Evolutionary conservation across 768 basidiomycete species (phyloP).

Genomic region (Xerocomellus intermedius): DNA sequence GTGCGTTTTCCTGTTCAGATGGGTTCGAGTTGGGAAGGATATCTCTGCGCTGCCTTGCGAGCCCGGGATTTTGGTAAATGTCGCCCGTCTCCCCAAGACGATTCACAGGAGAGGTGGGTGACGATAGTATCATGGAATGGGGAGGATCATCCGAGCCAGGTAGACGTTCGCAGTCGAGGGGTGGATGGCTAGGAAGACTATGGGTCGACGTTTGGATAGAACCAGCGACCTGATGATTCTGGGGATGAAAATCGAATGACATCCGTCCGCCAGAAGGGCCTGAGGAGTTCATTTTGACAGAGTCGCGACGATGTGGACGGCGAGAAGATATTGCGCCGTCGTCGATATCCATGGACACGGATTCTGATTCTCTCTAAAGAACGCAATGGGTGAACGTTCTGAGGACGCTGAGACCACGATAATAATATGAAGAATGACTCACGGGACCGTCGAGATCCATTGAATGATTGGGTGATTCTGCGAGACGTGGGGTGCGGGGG

Average conservation of each 20-base stretch:
- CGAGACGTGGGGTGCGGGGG: neutral
- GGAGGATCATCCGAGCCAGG: neutral
- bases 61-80: neutral
- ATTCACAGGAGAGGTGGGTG: neutral
- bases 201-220: neutral
- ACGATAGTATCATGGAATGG: neutral
- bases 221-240: neutral
- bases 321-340: neutral
- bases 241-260: neutral
- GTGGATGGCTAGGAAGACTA: neutral
- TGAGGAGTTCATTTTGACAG: neutral
- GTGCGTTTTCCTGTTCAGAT: neutral
- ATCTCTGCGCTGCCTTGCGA: neutral
- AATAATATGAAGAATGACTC: conserved; percentile 3
- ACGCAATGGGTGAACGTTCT: neutral
- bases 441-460: conserved; percentile 19
- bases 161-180: neutral
- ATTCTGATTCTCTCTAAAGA: conserved; percentile 8
- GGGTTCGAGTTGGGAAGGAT: neutral
- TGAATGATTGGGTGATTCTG: neutral
- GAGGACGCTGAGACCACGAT: neutral
- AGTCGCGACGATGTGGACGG: neutral
- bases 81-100: neutral
- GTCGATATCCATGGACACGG: conserved; percentile 12
- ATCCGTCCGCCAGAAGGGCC: neutral